Evolutionary conservation across 306 rosid species (phyloP).

Genomic region (Ormosia emarginata): DNA sequence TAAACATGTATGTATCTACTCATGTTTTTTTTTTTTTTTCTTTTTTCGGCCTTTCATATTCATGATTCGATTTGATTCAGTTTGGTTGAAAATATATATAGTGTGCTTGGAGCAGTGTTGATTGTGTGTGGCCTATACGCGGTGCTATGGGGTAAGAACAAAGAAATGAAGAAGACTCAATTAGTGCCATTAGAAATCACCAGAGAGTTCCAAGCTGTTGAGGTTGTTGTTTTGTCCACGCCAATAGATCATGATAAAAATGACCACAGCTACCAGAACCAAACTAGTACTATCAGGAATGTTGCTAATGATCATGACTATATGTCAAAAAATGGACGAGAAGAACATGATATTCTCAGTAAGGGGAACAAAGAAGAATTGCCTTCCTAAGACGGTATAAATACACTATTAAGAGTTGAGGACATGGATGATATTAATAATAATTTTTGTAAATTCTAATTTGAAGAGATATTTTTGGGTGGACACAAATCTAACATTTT

Average conservation of each 20-base stretch:
- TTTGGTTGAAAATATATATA: no score
- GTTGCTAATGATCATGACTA: neutral
- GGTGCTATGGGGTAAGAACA: constrained; percentile 35
- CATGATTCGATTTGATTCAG: neutral
- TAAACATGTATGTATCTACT: no score
- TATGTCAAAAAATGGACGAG: neutral
- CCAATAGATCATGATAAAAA: neutral
- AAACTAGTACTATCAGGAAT: neutral
- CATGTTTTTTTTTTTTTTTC: no score
- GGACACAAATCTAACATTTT: no score
- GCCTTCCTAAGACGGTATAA: no score
- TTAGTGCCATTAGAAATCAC: neutral
- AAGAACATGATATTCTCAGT: neutral
- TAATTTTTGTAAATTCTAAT: no score
- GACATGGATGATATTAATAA: no score
- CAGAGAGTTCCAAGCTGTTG: neutral
- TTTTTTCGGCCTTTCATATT: no score
- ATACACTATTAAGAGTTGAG: no score
- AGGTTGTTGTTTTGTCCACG: neutral
- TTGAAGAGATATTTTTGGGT: no score
- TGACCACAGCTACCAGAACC: neutral
- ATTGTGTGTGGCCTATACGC: constrained; percentile 29
- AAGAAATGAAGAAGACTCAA: constrained; percentile 23
- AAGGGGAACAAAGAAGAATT: no score
- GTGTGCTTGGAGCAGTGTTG: constrained; percentile 20